These are phyloP conservation scores for Cystobasidium onofrii DNA, from an alignment of 768 basidiomycete genomes.

Conservation along the genomic window DNA sequence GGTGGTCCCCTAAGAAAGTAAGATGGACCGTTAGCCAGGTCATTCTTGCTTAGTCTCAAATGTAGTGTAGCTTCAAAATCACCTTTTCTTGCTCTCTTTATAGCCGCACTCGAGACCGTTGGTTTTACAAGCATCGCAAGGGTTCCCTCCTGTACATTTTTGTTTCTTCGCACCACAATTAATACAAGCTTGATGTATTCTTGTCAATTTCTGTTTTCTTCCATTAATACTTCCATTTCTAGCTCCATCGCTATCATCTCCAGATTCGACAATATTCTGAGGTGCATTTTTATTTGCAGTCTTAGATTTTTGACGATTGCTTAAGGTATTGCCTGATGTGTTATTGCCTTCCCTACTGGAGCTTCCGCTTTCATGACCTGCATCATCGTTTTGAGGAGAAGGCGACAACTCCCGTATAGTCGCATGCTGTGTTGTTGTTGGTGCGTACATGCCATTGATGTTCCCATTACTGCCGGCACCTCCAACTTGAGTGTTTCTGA, in stretches of 20 bases:
- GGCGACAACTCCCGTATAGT: not conserved
- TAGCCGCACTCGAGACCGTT: not conserved
- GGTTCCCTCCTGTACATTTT: conserved; percentile 17
- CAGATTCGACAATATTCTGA: not conserved
- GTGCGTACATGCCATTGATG: not conserved
- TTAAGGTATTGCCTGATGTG: not conserved
- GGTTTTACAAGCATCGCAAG: not conserved
- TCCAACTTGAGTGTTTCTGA: not conserved
- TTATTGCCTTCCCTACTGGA: not conserved
- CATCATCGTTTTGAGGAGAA: not conserved
- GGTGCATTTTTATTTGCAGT: not conserved
- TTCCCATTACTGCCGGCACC: not conserved
- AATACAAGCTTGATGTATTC: conserved; percentile 30
- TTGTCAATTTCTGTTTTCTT: conserved; percentile 10
- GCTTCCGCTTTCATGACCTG: not conserved
- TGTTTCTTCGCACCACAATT: conserved; percentile 21
- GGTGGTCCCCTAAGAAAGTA: conserved; percentile 21
- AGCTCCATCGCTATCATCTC: not conserved
- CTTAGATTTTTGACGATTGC: too few relatives aligned
- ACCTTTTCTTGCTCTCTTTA: conserved; percentile 23
- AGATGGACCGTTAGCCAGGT: too few relatives aligned
- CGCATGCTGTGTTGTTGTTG: not conserved
- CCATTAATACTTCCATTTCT: not conserved
- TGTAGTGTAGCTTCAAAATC: not conserved
- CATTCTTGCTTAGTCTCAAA: not conserved